phyloP scores from a whole-genome alignment of 1,284 basidiomycete genomes.

The Cutaneotrichosporon spelunceum region DNA sequence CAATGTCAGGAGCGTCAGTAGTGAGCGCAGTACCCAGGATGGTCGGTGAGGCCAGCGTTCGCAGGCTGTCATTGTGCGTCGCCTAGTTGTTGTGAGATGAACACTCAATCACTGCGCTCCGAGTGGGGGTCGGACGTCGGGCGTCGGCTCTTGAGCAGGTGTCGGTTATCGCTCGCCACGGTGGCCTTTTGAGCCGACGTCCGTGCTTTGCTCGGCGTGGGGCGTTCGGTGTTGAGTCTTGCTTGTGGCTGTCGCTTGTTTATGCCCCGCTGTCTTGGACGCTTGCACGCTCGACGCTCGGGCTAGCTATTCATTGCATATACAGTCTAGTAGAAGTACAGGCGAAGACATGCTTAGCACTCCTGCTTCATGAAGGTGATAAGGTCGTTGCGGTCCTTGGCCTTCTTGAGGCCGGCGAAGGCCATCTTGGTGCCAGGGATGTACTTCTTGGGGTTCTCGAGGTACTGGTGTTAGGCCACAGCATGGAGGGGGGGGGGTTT shows the following conservation, averaged over 20 bases:
- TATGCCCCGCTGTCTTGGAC: background rate
- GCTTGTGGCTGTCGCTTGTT: background rate
- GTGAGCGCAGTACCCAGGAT: no score
- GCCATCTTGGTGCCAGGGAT: slow-evolving; percentile 96
- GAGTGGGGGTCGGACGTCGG: no score
- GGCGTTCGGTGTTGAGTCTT: background rate
- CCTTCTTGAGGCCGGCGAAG: slow-evolving; percentile 95
- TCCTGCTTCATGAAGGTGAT: slow-evolving; percentile 43
- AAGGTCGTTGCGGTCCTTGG: slow-evolving; percentile 89
- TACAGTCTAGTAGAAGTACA: slow-evolving; percentile 13
- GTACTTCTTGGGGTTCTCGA: slow-evolving; percentile 58
- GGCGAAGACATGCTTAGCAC: slow-evolving; percentile 20
- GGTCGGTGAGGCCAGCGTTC: no score
- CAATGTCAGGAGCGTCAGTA: no score
- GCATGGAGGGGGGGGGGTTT: background rate
- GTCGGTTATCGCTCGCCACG: no score
- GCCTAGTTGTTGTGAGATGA: no score
- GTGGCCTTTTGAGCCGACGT: background rate
- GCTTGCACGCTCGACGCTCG: background rate
- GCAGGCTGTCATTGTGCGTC: no score
- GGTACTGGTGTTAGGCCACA: slow-evolving; percentile 24
- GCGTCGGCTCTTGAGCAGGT: no score
- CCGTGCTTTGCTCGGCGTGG: background rate
- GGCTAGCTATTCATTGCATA: slow-evolving; percentile 12
- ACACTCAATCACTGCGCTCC: no score